Conservation (phyloP, 768 basidiomycete species). For the Thelephora ganbajun region DNA sequence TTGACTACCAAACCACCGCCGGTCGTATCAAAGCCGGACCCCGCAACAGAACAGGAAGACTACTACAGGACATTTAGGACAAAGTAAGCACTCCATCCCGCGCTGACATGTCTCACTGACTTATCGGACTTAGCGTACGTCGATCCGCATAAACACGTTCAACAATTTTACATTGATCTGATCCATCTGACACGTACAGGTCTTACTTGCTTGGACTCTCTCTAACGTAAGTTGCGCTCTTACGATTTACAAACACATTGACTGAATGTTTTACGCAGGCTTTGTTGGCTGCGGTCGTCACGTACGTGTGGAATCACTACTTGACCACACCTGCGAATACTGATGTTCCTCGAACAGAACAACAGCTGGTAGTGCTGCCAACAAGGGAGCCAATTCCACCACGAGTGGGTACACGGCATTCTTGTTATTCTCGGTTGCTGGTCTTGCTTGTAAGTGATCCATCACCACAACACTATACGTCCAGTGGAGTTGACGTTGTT, state of each 20-base stretch:
- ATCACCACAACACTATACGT: background rate
- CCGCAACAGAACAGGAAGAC: constrained; percentile 60
- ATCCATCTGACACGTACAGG: constrained; percentile 24
- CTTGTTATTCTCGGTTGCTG: constrained; percentile 76
- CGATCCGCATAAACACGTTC: background rate
- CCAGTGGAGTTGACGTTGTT: constrained; percentile 1
- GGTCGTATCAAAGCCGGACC: constrained; percentile 47
- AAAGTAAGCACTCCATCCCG: constrained; percentile 32
- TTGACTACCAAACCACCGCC: constrained; percentile 69
- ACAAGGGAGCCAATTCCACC: constrained; percentile 30
- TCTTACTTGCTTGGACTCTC: constrained; percentile 80
- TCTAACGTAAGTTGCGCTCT: constrained; percentile 45
- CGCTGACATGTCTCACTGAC: background rate
- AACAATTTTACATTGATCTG: constrained; percentile 1
- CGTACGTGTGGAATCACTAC: constrained; percentile 29
- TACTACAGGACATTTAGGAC: constrained; percentile 85
- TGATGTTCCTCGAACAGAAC: constrained; percentile 16
- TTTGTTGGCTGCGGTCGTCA: constrained; percentile 60
- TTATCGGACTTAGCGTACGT: background rate
- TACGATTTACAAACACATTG: constrained; percentile 4
- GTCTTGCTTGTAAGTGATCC: constrained; percentile 67
- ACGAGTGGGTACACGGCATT: constrained; percentile 86
- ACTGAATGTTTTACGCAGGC: constrained; percentile 24
- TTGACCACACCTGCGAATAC: background rate
- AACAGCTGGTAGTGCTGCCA: constrained; percentile 36